phyloP scores from a whole-genome alignment of 139 green algal genomes.

The Chlorella sp. region DNA sequence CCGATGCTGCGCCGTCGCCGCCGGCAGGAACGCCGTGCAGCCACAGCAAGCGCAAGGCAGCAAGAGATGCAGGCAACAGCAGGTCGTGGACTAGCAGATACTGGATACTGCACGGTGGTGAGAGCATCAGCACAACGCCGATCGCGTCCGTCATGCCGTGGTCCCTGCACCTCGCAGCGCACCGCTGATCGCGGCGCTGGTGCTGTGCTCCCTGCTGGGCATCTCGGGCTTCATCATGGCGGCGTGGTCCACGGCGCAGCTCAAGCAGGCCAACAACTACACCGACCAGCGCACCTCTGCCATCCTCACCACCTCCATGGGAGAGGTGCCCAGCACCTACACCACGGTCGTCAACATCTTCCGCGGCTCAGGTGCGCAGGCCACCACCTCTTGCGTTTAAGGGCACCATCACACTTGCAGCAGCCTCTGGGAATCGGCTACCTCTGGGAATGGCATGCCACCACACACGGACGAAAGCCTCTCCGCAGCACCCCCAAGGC shows the following conservation, averaged over 20 bases:
- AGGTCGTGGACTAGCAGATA: not conserved
- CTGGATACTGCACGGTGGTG: not conserved
- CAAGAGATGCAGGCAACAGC: not conserved
- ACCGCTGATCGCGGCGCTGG: not conserved
- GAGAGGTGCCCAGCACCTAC: not conserved
- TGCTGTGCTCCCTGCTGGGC: not conserved
- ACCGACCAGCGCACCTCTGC: not conserved
- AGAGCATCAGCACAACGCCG: too few relatives aligned
- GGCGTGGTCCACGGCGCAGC: not conserved
- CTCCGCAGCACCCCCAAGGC: too few relatives aligned
- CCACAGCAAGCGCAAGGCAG: not conserved
- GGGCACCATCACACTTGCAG: too few relatives aligned
- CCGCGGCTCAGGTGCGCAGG: too few relatives aligned
- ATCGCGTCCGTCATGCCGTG: not conserved
- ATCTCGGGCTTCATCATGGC: not conserved
- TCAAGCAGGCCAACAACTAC: not conserved
- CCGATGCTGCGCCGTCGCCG: too few relatives aligned
- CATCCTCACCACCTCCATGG: not conserved
- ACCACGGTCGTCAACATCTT: not conserved
- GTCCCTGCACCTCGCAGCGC: not conserved
- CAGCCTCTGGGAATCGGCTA: too few relatives aligned
- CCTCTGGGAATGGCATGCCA: too few relatives aligned
- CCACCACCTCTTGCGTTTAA: too few relatives aligned
- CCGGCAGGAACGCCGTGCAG: not conserved
- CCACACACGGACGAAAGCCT: too few relatives aligned